Conservation (phyloP, 2,329 filamentous ascomycete genomes). For the Chalaropsis ovoidea region DNA sequence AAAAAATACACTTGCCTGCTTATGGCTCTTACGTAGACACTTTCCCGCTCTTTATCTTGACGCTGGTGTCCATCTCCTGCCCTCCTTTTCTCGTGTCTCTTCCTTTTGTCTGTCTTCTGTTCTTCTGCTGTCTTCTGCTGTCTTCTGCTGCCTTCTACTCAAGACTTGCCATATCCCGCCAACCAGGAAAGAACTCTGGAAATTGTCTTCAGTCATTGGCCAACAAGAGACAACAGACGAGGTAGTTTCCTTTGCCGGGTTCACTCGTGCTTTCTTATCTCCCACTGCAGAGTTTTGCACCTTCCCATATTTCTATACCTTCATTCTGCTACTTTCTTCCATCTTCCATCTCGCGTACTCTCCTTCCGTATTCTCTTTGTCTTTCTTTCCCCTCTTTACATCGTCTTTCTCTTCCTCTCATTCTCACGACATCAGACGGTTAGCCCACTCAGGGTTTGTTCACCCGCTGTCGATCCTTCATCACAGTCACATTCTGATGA, state of each 20-base stretch:
- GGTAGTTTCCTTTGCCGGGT: slow-evolving; percentile 2
- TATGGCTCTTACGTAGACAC: slow-evolving; percentile 9
- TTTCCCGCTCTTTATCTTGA: slow-evolving; percentile 11
- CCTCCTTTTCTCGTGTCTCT: neutral
- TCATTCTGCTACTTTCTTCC: too few species aligned
- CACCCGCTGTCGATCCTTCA: neutral
- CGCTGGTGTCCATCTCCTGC: neutral
- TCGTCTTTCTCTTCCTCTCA: neutral
- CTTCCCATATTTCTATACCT: neutral
- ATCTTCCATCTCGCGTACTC: neutral
- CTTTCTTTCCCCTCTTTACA: slow-evolving; percentile 2
- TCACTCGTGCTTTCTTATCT: neutral
- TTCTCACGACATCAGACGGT: neutral
- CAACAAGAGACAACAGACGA: neutral
- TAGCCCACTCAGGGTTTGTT: neutral
- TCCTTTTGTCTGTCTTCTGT: neutral
- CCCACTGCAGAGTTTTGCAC: neutral
- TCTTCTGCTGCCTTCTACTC: neutral
- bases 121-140: neutral
- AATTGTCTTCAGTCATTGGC: neutral
- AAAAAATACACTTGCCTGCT: neutral
- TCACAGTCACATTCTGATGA: neutral
- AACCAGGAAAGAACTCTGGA: neutral
- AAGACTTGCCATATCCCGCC: neutral
- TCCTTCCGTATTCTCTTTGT: neutral